Evolutionary conservation across 331 rosid species (phyloP), one percentile per base, ranked within the genome.

Genomic region (Malus hybrid): DNA sequence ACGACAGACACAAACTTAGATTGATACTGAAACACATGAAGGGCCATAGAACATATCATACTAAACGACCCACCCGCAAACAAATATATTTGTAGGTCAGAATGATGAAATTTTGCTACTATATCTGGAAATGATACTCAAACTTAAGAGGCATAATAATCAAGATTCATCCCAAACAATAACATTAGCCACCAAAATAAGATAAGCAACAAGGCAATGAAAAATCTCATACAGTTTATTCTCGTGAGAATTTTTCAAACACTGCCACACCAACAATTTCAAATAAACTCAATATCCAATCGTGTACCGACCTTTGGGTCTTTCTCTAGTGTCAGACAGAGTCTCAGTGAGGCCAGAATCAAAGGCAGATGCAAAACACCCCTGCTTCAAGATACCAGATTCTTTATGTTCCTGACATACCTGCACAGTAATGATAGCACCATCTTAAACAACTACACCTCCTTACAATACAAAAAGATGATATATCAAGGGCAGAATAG

Each of bases 361-460:
- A 57, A 82, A 77, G 69, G 96, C 86, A 81, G 97, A 88, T 36
- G 99, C 90, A 65, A 84, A 84, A 87, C 71, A 87, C 1, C 99
- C 99, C 75, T 42, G 79, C 79, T 80, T 90, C 71, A 92, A 56
- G 53, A 95, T 92, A 77, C 93, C 94, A 20, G 99, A 92, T 72
- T 87, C 92, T 80, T 74, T 88, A 77, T 95, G 99, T 79, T 95
- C 99, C 72, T 90, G 89, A 63, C 99, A 95, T 81, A 86, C 68
- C 99, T 95, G 86, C 86, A 86, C 20, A 28, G 65, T 34, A 80
- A 83, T 73, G 60, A 39, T 39, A 39, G 46, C 12, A 39, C 46
- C 12, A 39, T 3, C 46, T 39, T 39, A 39, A 39, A 81, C 30
- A 66, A 58, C 80, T 44, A 33, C 0, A 42, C 39, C n/a, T 11